A percentile compares a stretch with the other conserved stretches of the same genome.
Evolutionary conservation across 352 stramenopile species (phyloP).

Genomic region (Phytopythium litorale): DNA sequence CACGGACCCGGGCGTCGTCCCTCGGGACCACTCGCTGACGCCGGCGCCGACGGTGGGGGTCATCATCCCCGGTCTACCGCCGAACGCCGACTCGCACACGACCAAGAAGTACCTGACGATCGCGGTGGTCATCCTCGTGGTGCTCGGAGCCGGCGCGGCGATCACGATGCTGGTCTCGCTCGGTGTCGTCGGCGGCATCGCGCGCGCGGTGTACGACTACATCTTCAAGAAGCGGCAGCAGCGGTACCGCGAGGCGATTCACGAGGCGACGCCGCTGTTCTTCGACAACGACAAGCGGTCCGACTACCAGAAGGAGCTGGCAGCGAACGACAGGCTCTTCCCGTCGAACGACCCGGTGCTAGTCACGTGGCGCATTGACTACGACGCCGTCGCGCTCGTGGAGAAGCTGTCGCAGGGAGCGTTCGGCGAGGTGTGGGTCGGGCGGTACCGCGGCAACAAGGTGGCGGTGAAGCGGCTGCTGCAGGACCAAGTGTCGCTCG

Average conservation of each 20-base stretch:
- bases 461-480: constrained; percentile 63
- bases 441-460: constrained; percentile 46
- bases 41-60: constrained; percentile 32
- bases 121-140: constrained; percentile 34
- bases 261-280: constrained; percentile 69
- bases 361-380: constrained; percentile 68
- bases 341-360: constrained; percentile 67
- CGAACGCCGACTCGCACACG: constrained; percentile 10
- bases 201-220: constrained; percentile 38
- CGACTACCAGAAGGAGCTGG: constrained; percentile 58
- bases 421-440: constrained; percentile 74
- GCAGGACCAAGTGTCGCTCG: constrained; percentile 36
- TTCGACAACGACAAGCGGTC: constrained; percentile 61
- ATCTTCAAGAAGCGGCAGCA: constrained; percentile 29
- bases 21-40: constrained; percentile 18
- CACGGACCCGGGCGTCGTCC: constrained; percentile 28
- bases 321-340: constrained; percentile 56
- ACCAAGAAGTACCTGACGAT: constrained; percentile 52
- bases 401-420: constrained; percentile 65
- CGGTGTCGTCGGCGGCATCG: constrained; percentile 31
- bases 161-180: constrained; percentile 25
- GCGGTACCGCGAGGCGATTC: constrained; percentile 43
- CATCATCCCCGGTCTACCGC: constrained; percentile 27
- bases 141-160: constrained; percentile 21
- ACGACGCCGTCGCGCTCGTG: constrained; percentile 57